These are phyloP conservation scores for Azolla pinnata DNA, from an alignment of 75 land plant species.

Conservation along the genomic window DNA sequence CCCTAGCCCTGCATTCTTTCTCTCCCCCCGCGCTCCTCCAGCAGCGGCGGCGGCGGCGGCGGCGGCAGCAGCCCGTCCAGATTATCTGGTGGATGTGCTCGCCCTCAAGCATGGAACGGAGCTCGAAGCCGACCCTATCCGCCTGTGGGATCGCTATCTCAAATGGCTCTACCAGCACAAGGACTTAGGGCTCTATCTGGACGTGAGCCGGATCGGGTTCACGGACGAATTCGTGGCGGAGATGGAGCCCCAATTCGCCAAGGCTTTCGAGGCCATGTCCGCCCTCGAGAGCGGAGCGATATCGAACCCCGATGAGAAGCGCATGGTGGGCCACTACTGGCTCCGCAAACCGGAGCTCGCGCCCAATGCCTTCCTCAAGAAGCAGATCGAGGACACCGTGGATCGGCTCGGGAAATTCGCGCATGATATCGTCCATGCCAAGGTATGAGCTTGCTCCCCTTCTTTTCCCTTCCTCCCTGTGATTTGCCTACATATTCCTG, in stretches of 20 bases:
- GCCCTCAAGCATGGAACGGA: slow-evolving; percentile 14
- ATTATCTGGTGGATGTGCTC: neutral
- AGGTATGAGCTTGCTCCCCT: slow-evolving; percentile 31
- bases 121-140: slow-evolving; percentile 59
- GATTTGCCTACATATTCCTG: neutral
- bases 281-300: slow-evolving; percentile 84
- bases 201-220: slow-evolving; percentile 84
- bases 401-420: slow-evolving; percentile 53
- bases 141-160: slow-evolving; percentile 66
- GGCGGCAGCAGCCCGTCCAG: neutral
- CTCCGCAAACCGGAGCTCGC: slow-evolving; percentile 58
- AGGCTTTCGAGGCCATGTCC: slow-evolving; percentile 66
- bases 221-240: slow-evolving; percentile 54
- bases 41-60: neutral
- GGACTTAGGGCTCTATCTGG: slow-evolving; percentile 75
- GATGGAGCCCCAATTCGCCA: slow-evolving; percentile 64
- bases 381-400: slow-evolving; percentile 61
- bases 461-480: neutral
- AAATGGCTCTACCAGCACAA: slow-evolving; percentile 97
- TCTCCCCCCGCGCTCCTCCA: neutral
- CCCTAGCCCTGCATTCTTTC: neutral
- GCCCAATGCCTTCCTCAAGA: slow-evolving; percentile 44
- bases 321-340: slow-evolving; percentile 99
- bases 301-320: slow-evolving; percentile 80
- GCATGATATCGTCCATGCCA: slow-evolving; percentile 62